Base-by-base conservation (phyloP, 768 basidiomycete genomes). In the Agrocybe pediades region DNA sequence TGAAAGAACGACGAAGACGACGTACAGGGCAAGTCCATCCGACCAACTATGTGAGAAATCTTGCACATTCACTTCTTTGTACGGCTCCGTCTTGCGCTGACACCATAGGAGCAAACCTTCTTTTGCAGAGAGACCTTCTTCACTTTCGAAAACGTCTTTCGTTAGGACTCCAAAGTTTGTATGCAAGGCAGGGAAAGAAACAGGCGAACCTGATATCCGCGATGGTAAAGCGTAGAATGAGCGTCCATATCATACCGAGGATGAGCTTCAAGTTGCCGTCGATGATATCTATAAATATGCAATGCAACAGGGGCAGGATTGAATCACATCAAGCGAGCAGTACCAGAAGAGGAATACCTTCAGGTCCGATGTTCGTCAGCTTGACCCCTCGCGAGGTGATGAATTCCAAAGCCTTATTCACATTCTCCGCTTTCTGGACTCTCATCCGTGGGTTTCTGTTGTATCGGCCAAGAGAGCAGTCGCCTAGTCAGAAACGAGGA, bases 201-300 rank as follows among this genome's bases (percentile, higher is more conserved):
- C 0, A 4, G 40, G 40, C 41, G 20, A 49, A 95, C 95, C 88
- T 97, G 75, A 99, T 98, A 63, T 95, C 95, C 20, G 97, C 95
- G 59, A 99, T 98, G 5, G 95, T 97, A 70, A 98, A 98, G 11
- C 96, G 88, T 26, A 98, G 80, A 64, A 99, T 95, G 30, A 98
- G 81, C 0, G 93, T 96, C 97, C 97, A 98, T 59, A 99, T 98
- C 95, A 95, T 93, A 26, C 94, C 95, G n/a, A 98, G 83, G 47
- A 96, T 98, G 51, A 99, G 88, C 72, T 98, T 99, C 58, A 95
- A 71, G 69, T 96, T 97, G n/a, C 95, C 95, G 69, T 99, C 97
- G 52, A 99, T 95, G 67, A 98, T 97, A 69, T 98, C 96, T 95
- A 55, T 29, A 9, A 23, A 46, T 36, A 46, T 30, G 49, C 3